Evolutionary conservation across 352 stramenopile genomes (phyloP).

Genomic region (Achlya hypogyna): DNA sequence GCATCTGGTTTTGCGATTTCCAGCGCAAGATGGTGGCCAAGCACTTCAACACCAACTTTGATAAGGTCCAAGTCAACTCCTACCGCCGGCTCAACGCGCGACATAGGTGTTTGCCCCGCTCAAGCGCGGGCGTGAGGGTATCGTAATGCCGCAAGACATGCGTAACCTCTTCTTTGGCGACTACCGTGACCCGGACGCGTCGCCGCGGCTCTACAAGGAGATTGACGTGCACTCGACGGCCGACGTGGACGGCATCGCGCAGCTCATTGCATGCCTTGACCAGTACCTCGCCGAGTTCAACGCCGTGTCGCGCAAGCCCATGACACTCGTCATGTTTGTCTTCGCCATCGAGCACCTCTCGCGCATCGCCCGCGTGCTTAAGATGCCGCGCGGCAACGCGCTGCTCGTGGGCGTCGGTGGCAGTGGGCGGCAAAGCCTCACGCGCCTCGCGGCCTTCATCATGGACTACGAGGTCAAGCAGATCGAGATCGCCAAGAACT

Average conservation of each 20-base stretch:
- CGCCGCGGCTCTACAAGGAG: constrained; percentile 67
- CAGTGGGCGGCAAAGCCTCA: constrained; percentile 88
- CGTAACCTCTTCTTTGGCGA: constrained; percentile 91
- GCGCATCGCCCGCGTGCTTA: constrained; percentile 86
- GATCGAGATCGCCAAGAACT: constrained; percentile 95
- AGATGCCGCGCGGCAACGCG: constrained; percentile 91
- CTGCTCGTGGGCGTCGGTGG: constrained; percentile 91
- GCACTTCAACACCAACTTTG: constrained; percentile 82
- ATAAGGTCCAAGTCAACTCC: constrained; percentile 30
- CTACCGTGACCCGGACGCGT: constrained; percentile 78
- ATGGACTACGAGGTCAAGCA: constrained; percentile 88
- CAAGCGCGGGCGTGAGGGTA: constrained; percentile 61
- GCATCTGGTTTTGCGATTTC: constrained; percentile 86
- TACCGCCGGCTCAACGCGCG: neutral
- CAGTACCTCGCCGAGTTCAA: constrained; percentile 90
- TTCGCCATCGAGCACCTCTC: constrained; percentile 94
- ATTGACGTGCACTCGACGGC: constrained; percentile 55
- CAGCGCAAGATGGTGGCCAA: constrained; percentile 83
- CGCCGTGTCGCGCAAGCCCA: constrained; percentile 85
- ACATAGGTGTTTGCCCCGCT: constrained; percentile 55
- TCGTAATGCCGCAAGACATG: constrained; percentile 69
- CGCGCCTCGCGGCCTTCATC: constrained; percentile 87
- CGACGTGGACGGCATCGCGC: constrained; percentile 68
- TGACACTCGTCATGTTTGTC: constrained; percentile 95
- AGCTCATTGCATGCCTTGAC: constrained; percentile 79